A percentile compares a stretch with the other conserved stretches of the same genome.
Conservation (phyloP, 768 basidiomycete species). For the Butyriboletus loyo region DNA sequence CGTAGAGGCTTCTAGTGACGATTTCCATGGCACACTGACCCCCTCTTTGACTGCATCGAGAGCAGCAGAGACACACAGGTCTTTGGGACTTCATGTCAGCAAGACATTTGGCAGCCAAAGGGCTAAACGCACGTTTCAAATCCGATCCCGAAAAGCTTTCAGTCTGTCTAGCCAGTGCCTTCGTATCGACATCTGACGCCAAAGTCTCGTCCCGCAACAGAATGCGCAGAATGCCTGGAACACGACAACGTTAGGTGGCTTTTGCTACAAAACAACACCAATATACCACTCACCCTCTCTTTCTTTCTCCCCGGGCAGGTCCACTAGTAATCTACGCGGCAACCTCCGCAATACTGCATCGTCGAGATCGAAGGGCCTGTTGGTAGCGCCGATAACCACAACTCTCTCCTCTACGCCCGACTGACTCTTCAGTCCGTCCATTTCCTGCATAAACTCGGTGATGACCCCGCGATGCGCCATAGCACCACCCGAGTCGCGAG, state of each 20-base stretch:
- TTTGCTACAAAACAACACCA: not conserved
- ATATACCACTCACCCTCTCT: constrained; percentile 60
- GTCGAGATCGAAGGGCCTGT: constrained; percentile 85
- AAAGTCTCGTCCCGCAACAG: constrained; percentile 78
- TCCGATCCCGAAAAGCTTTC: constrained; percentile 93
- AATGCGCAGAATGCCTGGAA: constrained; percentile 81
- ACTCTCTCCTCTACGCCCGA: constrained; percentile 64
- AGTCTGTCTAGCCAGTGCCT: constrained; percentile 62
- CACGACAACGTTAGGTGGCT: constrained; percentile 1
- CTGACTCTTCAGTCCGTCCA: constrained; percentile 83
- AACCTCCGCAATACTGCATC: constrained; percentile 89
- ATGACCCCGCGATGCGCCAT: constrained; percentile 85
- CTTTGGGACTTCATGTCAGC: constrained; percentile 38
- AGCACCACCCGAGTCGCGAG: constrained; percentile 72
- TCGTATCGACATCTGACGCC: constrained; percentile 59
- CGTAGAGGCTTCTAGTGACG: constrained; percentile 2
- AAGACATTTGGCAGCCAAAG: not conserved
- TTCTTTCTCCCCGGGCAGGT: constrained; percentile 84
- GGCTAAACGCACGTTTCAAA: constrained; percentile 71
- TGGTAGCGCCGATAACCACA: constrained; percentile 92
- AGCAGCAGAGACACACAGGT: constrained; percentile 90
- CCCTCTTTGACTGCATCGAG: constrained; percentile 88
- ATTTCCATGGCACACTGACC: constrained; percentile 75
- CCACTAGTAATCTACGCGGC: constrained; percentile 82
- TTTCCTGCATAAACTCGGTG: constrained; percentile 94